These are phyloP conservation scores for Podila epigama DNA, from an alignment of 192 early-diverging fungal species.

Conservation along the genomic window DNA sequence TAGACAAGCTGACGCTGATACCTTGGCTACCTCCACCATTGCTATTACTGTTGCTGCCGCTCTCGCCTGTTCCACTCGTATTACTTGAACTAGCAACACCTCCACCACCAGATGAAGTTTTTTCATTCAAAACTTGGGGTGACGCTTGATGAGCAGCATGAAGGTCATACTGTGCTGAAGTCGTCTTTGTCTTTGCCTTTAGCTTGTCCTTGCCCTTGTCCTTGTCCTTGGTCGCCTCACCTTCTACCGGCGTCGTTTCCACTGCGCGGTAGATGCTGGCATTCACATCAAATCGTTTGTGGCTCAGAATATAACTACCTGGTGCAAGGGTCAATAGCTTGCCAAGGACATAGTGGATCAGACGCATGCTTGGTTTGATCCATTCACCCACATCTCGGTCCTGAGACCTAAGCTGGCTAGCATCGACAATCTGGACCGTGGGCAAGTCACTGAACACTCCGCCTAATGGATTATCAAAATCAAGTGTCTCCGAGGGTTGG, in stretches of 20 bases:
- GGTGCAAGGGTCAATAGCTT: constrained; percentile 16
- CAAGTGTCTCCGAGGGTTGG: not conserved
- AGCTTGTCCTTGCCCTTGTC: not conserved
- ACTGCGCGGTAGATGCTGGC: constrained; percentile 31
- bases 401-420: constrained; percentile 5
- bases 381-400: constrained; percentile 35
- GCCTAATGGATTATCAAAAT: constrained; percentile 27
- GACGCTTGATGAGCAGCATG: constrained; percentile 35
- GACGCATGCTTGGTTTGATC: constrained; percentile 44
- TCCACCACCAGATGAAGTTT: not conserved
- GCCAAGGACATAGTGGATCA: constrained; percentile 38
- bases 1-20: not conserved
- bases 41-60: not conserved
- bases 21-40: not conserved
- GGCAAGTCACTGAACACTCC: constrained; percentile 37
- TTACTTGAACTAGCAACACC: too few relatives aligned
- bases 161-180: constrained; percentile 21
- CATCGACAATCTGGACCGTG: constrained; percentile 21
- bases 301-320: constrained; percentile 34
- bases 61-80: not conserved
- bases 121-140: constrained; percentile 16
- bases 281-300: constrained; percentile 30
- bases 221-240: not conserved
- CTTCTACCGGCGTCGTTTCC: not conserved
- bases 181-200: not conserved